A percentile compares a stretch with the other conserved stretches of the same genome.
These are phyloP conservation scores for Plenodomus biglobosus DNA, from an alignment of 2,329 filamentous ascomycete species.

Conservation along the genomic window DNA sequence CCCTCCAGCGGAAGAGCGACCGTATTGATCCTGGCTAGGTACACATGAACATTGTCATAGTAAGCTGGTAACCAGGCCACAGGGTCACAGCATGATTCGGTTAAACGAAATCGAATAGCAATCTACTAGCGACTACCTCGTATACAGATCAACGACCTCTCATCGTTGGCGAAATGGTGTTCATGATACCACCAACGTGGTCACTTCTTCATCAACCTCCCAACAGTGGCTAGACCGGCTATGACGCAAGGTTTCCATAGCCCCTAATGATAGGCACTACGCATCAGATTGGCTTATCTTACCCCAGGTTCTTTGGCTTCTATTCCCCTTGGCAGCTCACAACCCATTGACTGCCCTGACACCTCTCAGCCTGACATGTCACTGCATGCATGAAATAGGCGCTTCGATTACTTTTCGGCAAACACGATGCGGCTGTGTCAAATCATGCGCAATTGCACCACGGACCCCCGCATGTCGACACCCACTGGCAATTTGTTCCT, in stretches of 20 bases:
- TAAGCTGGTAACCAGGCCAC: too few species aligned
- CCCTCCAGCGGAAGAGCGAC: neutral
- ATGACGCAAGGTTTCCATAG: neutral
- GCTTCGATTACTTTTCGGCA: neutral
- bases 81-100: neutral
- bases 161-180: neutral
- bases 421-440: neutral
- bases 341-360: neutral
- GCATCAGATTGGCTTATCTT: neutral
- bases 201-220: neutral
- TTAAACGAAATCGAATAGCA: neutral
- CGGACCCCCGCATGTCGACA: conserved; percentile 1
- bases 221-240: neutral
- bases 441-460: conserved; percentile 1
- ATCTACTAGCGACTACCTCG: neutral
- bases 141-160: neutral
- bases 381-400: neutral
- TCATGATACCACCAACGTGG: neutral
- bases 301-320: neutral
- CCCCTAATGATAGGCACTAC: neutral
- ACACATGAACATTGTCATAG: too few species aligned
- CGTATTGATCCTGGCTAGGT: neutral
- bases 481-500: conserved; percentile 4
- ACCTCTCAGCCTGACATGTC: neutral
- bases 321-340: neutral